Base-by-base conservation (phyloP, 23 red algal genomes). In the Gracilaria vermiculophylla region DNA sequence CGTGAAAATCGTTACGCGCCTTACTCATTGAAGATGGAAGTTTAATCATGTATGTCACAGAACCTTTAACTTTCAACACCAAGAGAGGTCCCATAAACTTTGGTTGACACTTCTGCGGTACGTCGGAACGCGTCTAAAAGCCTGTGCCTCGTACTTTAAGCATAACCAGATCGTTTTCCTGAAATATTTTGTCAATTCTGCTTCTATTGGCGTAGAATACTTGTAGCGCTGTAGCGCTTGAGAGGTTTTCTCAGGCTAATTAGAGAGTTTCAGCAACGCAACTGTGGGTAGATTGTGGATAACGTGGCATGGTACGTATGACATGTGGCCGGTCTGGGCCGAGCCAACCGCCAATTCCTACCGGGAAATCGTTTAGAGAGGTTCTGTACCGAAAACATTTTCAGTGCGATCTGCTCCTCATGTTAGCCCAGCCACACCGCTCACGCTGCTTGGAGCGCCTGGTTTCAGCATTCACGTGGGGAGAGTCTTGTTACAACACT, bases 1-100 rank as follows among this genome's bases (percentile, higher is more conserved):
- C 83, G 35, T 76, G 83, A 56, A 87, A 57, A 16, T 76, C 67
- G 45, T 87, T 76, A 28, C 76, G 83, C 28, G 47, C 67, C 58
- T 51, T 55, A 23, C 35, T 60, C 83, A 77, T 75, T n/a, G 33
- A 0, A 31, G 83, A 28, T 62, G 83, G 48, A 10, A 77, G 28
- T 56, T 87, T 49, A 44, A 87, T 45, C 47, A 33, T 53, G 45
- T 87, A 87, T 40, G 67, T 87, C n/a, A 87, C 67, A 13, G 45
- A 51, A 36, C 67, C 83, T 45, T 76, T 62, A 8, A 76, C 70
- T 87, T 76, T 13, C 48, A 53, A 53, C 28, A 74, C 64, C 34
- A 19, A 20, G 34, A 86, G 56, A 6, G 81, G 81, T 35, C 81
- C 81, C 44, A 73, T 4, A 29, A 71, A 86, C 66, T 57, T 70